Evolutionary conservation across 2,329 filamentous ascomycete genomes (phyloP), one percentile per base, ranked within the genome.

Genomic region (Mycosphaerelloides madeirae): DNA sequence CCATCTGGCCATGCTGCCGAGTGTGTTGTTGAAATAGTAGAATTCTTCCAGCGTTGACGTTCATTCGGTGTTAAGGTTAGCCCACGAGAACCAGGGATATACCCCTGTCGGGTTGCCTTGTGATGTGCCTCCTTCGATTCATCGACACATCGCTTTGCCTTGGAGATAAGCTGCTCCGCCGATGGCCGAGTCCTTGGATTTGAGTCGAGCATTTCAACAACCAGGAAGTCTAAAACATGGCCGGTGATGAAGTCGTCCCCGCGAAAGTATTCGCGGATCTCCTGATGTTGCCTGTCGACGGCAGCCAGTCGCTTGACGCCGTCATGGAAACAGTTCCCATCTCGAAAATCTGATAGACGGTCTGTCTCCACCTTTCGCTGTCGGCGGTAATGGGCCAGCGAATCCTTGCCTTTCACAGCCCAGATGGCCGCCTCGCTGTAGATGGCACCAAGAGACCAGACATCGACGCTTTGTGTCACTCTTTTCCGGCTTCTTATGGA

Each of bases 271-370:
- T 16, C 4, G 12, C 29, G 18, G 2, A 40, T 12, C 6, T 19
- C 25, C 3, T 39, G 4, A 38, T 66, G 63, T 11, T 43, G 42
- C 29, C 55, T 35, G 9, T 53, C 39, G 15, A 67, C 61, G 11
- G 43, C 39, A 14, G 53, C 29, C 8, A 65, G 54, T 2, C 59
- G 42, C 18, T 45, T 50, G 20, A 52, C 37, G 9, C 56, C 58
- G 44, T 66, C 52, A 48, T 66, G 64, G 43, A 67, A 66, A 38
- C 55, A 58, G 19, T 58, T 53, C 11, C 49, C 49, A n/a, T 44
- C 43, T 9, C 15, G 42, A 36, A 44, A 41, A 15, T 50, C 39
- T 35, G 39, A 43, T 15, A 31, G 13, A 22, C 40, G 52, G 20
- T 20, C 40, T 38, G 33, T 43, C 36, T 15, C 44, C 34, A 29